Base-by-base conservation (phyloP, 208 protist genomes). In the Trypanosoma conorhini region DNA sequence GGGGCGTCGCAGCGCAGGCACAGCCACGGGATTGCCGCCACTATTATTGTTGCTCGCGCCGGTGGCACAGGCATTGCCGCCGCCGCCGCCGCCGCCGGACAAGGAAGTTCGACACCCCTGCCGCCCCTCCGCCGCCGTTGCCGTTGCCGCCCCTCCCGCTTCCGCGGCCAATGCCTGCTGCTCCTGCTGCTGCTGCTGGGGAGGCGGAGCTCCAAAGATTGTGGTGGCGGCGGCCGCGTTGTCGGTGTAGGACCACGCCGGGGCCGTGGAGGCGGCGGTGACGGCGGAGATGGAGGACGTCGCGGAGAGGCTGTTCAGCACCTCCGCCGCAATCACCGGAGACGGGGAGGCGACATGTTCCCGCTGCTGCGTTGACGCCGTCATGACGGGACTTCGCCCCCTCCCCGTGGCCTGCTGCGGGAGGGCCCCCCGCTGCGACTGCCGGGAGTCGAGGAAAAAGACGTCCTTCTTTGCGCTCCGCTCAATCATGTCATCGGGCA, bases 401-500 rank as follows among this genome's bases (percentile, higher is more conserved):
- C 5, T 19, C 42, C 42, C 42, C 17, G 42, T 13, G 9, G 54
- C 4, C 28, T 59, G 28, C 24, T 33, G 54, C 19, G 17, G 3
- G 19, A 0, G 5, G 1, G 54, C 3, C 24, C 42, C 31, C 21
- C 46, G 57, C 57, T 44, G 31, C 21, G 57, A 5, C 26, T 24
- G 30, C 8, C 64, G 40, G n/a, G 21, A 31, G 38, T 79, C 73
- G 17, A 56, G 12, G 22, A 75, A 80, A 24, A 83, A 77, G 19
- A 55, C 3, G 30, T 83, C 67, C 57, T 72, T 74, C 76, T 94
- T 94, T 13, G 77, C 83, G 55, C 85, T 89, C 21, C 77, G 64
- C 19, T 76, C 86, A 60, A 93, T 91, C 85, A 95, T 91, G 50
- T 85, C 72, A 58, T 83, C 70, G n/a, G 91, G 91, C 38, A 94